Percentiles rank a stretch among this genome's conserved stretches.
phyloP scores from a whole-genome alignment of 305 asterid genomes.

The Fraxinus latifolia region DNA sequence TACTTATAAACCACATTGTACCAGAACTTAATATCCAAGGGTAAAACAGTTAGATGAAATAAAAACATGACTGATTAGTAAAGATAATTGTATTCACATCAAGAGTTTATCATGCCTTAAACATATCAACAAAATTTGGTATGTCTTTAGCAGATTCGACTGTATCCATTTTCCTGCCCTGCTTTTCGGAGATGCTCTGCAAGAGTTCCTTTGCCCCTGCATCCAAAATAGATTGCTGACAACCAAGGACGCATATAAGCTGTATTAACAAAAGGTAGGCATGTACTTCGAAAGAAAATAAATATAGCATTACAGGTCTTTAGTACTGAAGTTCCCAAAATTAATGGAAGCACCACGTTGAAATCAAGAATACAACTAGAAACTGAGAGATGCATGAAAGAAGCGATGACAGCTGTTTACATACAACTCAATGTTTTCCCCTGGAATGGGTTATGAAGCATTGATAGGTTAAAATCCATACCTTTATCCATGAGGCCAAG shows the following conservation, averaged over 20 bases:
- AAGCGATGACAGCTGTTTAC: conserved; percentile 7
- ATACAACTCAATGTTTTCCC: conserved; percentile 1
- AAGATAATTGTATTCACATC: background rate
- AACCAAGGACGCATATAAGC: conserved; percentile 14
- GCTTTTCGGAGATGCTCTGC: conserved; percentile 90
- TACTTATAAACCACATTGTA: background rate
- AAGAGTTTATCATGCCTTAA: conserved; percentile 58
- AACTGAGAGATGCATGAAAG: conserved; percentile 6
- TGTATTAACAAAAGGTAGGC: background rate
- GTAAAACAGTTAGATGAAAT: background rate
- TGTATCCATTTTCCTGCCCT: conserved; percentile 89
- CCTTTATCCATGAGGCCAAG: conserved; percentile 96
- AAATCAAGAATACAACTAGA: background rate
- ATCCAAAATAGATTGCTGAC: conserved; percentile 25
- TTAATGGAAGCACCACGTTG: conserved; percentile 12
- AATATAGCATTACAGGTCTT: background rate
- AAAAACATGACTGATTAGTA: background rate
- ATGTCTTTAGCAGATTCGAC: conserved; percentile 80
- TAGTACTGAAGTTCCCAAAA: conserved; percentile 6
- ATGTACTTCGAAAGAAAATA: background rate
- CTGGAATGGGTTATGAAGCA: conserved; percentile 13
- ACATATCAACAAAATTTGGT: conserved; percentile 61
- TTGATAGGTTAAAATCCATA: conserved; percentile 28
- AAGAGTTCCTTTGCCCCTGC: conserved; percentile 93
- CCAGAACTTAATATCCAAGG: background rate